phyloP scores from a whole-genome alignment of 192 early-diverging fungal genomes.

The Backusella macrospora region DNA sequence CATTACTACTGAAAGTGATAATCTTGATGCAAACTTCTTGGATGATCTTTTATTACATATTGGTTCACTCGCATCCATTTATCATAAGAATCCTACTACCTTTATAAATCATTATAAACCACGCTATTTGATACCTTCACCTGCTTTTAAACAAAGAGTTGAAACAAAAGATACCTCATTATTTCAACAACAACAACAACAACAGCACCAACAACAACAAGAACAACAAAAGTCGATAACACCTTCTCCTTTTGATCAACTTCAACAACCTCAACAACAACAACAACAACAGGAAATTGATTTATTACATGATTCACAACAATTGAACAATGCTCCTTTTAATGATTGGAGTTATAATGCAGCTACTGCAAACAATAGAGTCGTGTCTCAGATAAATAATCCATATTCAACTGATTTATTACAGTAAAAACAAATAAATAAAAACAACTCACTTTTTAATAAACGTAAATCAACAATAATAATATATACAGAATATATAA shows the following conservation, averaged over 20 bases:
- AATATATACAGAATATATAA: too few relatives aligned
- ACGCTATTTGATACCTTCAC: constrained; percentile 53
- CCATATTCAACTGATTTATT: constrained; percentile 43
- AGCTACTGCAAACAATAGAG: constrained; percentile 13
- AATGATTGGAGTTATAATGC: constrained; percentile 16
- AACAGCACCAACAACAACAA: not conserved
- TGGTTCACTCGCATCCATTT: constrained; percentile 86
- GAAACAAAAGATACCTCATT: not conserved
- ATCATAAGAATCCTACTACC: constrained; percentile 86
- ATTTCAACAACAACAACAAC: constrained; percentile 13
- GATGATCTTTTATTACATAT: constrained; percentile 89
- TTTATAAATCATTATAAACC: constrained; percentile 77
- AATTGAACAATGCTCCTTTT: not conserved
- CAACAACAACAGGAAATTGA: constrained; percentile 25
- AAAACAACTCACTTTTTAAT: not conserved
- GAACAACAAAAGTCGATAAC: not conserved
- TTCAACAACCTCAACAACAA: not conserved
- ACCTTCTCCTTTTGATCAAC: not conserved
- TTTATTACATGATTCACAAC: not conserved
- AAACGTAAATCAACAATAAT: too few relatives aligned
- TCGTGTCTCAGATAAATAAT: constrained; percentile 35
- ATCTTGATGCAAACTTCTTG: constrained; percentile 80
- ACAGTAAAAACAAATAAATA: constrained; percentile 3
- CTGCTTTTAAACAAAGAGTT: constrained; percentile 45
- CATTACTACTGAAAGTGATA: constrained; percentile 94